Conservation (phyloP, 129 eudicot species). For the Scalesia atractyloides region DNA sequence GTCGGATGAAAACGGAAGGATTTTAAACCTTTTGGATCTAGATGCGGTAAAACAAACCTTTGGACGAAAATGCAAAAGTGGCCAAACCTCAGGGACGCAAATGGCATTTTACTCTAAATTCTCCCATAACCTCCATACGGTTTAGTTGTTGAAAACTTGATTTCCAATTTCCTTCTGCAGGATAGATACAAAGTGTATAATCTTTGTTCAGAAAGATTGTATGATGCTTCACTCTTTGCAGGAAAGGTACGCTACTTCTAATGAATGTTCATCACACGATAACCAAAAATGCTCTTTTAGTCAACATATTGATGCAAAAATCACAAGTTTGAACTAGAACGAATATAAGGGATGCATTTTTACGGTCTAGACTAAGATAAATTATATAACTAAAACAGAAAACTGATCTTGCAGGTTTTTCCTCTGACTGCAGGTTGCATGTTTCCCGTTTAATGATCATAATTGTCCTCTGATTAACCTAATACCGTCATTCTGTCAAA, state of each 20-base stretch:
- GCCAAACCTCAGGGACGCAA: too few relatives aligned
- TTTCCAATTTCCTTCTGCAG: constrained; percentile 45
- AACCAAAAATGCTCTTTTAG: constrained; percentile 10
- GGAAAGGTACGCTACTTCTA: constrained; percentile 65
- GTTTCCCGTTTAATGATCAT: constrained; percentile 91
- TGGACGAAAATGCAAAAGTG: too few relatives aligned
- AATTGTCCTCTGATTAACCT: constrained; percentile 98
- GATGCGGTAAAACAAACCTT: too few relatives aligned
- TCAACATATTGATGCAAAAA: constrained; percentile 14
- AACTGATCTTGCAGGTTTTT: constrained; percentile 43
- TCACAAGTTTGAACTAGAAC: constrained; percentile 5
- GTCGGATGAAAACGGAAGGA: too few relatives aligned
- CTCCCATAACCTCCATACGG: constrained; percentile 9
- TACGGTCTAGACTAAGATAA: background rate
- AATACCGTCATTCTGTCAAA: constrained; percentile 79
- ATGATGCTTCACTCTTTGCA: constrained; percentile 86
- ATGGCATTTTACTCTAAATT: too few relatives aligned
- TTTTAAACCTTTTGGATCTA: too few relatives aligned
- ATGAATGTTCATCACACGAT: background rate
- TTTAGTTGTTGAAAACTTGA: constrained; percentile 5
- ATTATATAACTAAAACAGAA: constrained; percentile 15
- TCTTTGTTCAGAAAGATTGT: constrained; percentile 94
- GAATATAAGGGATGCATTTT: constrained; percentile 14
- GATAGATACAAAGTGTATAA: constrained; percentile 95
- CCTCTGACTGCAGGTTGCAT: constrained; percentile 74